Evolutionary conservation across 768 basidiomycete genomes (phyloP).

Genomic region (Russula virescens): DNA sequence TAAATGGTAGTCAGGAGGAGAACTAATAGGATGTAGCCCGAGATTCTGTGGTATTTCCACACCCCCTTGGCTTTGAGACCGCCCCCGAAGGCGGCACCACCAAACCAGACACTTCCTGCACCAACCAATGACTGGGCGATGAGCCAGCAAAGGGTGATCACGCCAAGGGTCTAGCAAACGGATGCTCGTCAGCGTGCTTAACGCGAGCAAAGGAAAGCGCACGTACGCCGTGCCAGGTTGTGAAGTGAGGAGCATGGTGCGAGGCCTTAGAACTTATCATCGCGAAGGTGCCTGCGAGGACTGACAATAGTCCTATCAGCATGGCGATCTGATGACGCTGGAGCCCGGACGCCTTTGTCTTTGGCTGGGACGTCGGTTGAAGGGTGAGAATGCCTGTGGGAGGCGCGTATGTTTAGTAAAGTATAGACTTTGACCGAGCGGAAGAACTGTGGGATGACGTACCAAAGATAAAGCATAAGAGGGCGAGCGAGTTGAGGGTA

Average conservation of each 20-base stretch:
- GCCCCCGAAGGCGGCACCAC: slow-evolving; percentile 65
- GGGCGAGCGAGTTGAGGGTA: too few relatives aligned
- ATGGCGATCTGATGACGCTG: slow-evolving; percentile 63
- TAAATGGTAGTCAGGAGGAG: slow-evolving; percentile 55
- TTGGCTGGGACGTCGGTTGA: slow-evolving; percentile 64
- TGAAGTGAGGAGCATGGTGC: slow-evolving; percentile 50
- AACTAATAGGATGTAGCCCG: slow-evolving; percentile 67
- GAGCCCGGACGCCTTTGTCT: slow-evolving; percentile 61
- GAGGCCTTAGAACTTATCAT: slow-evolving; percentile 58
- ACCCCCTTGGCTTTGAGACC: slow-evolving; percentile 61
- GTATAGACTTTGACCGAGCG: background rate
- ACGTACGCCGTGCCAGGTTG: slow-evolving; percentile 70
- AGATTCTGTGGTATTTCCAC: slow-evolving; percentile 82
- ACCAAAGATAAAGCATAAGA: too few relatives aligned
- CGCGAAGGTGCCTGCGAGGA: slow-evolving; percentile 55
- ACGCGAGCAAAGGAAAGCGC: slow-evolving; percentile 3
- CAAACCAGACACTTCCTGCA: slow-evolving; percentile 73
- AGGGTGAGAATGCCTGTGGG: slow-evolving; percentile 63
- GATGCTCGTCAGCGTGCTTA: background rate
- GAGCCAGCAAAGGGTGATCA: slow-evolving; percentile 58
- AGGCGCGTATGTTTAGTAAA: background rate
- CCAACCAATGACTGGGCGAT: slow-evolving; percentile 56
- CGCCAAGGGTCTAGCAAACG: slow-evolving; percentile 50
- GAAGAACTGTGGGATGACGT: background rate
- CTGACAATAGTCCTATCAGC: slow-evolving; percentile 49